Base-by-base conservation (phyloP, 306 rosid genomes). In the Sphenostylis stenocarpa region DNA sequence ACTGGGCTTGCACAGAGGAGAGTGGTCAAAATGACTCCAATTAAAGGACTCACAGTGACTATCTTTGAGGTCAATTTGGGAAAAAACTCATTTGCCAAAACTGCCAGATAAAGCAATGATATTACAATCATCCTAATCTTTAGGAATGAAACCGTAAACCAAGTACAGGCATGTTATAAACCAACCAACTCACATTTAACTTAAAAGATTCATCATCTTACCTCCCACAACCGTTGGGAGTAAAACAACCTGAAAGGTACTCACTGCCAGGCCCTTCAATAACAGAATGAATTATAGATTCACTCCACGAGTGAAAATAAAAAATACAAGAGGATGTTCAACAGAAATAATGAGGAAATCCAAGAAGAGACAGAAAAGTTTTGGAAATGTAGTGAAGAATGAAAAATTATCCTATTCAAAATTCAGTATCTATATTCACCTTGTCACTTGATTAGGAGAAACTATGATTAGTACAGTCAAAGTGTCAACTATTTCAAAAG, bases 181-280 rank as follows among this genome's bases (percentile, higher is more conserved):
- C 56, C 70, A 70, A 72, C 67, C 23, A 67, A 80, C 39, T 57
- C 53, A 58, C 5, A 45, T 21, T 44, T 29, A 63, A 61, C 14
- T 48, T n/a, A 76, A 51, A 48, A 67, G 80, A 66, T 70, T 41
- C 47, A 38, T 81, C 81, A 72, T 72, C 28, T 85, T 88, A 95
- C 98, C 98, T 89, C 98, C 98, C 68, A 95, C 73, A 45, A 89
- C 7, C 14, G 96, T 92, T 75, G 98, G 98, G 76, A 95, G 84
- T 84, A 95, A 81, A 77, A 95, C 98, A 84, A 95, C 98, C 86
- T 95, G 98, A 87, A 95, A 92, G 75, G 98, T 95, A 77, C 97
- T 95, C 66, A 95, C 53, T 41, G 96, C 96, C 56, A 90, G 87
- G 44, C 97, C 97, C 97, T 95, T 91, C 61, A 78, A 38, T 73